A percentile compares a stretch with the other conserved stretches of the same genome.
Evolutionary conservation across 2,329 filamentous ascomycete species (phyloP).

Genomic region (Clarireedia paspali): DNA sequence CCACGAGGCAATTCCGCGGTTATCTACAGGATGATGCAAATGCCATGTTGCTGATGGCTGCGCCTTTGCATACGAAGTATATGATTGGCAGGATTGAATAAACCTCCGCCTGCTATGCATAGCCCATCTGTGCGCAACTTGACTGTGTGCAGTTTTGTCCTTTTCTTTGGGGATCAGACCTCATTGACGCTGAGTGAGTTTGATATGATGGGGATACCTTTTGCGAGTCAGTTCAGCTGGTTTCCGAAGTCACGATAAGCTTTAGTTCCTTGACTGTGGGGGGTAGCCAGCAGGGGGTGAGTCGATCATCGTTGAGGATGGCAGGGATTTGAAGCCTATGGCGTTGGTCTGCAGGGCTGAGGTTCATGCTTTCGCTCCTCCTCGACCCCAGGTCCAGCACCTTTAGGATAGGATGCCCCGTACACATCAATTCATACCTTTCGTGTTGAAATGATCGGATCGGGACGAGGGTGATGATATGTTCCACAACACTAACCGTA

Average conservation of each 20-base stretch:
- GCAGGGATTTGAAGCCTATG: too few relatives aligned
- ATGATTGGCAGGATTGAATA: constrained; percentile 4
- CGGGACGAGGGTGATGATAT: background rate
- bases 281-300: background rate
- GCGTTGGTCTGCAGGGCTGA: too few relatives aligned
- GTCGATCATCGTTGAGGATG: background rate
- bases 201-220: background rate
- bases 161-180: background rate
- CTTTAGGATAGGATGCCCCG: too few relatives aligned
- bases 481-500: background rate
- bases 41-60: constrained; percentile 6
- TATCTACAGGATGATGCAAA: constrained; percentile 13
- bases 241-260: constrained; percentile 7
- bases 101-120: constrained; percentile 15
- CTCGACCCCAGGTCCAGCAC: too few relatives aligned
- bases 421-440: too few relatives aligned
- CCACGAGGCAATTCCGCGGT: constrained; percentile 21
- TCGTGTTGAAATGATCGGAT: too few relatives aligned
- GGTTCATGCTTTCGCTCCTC: too few relatives aligned
- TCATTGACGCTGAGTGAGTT: background rate
- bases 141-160: too few relatives aligned
- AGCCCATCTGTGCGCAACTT: too few relatives aligned
- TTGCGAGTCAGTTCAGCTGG: background rate
- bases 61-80: constrained; percentile 6
- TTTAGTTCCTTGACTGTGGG: background rate